Percentiles rank a stretch among this genome's conserved stretches.
Conservation (phyloP, 441 rosid genomes). For the Manihot esculenta region DNA sequence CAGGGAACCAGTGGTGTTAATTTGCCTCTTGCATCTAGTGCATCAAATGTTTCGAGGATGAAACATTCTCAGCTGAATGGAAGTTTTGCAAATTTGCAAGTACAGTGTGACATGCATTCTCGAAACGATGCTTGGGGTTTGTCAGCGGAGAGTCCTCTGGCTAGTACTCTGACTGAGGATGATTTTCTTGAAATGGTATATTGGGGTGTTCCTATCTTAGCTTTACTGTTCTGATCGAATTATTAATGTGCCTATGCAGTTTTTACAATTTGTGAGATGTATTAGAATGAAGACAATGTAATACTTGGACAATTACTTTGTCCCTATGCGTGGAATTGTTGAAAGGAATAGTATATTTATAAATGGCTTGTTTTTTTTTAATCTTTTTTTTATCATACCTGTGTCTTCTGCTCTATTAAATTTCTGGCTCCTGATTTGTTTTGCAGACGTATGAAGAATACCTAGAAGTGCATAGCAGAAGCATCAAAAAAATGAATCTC, state of each 20-base stretch:
- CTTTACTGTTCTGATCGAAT: slow-evolving; percentile 21
- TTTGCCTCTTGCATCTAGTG: slow-evolving; percentile 36
- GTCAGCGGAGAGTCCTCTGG: slow-evolving; percentile 77
- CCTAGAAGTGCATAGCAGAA: slow-evolving; percentile 76
- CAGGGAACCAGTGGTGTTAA: slow-evolving; percentile 43
- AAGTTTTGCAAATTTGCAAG: slow-evolving; percentile 34
- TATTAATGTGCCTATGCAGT: slow-evolving; percentile 10
- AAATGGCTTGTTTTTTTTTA: too few relatives aligned
- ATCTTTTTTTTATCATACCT: too few relatives aligned
- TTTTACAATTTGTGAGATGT: too few relatives aligned
- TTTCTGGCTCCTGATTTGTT: slow-evolving; percentile 26
- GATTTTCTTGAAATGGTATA: slow-evolving; percentile 94
- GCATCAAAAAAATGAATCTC: slow-evolving; percentile 51
- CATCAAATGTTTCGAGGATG: slow-evolving; percentile 41
- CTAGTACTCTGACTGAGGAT: slow-evolving; percentile 77
- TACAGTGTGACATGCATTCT: slow-evolving; percentile 45
- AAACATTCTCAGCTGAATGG: slow-evolving; percentile 29
- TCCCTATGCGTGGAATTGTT: background rate
- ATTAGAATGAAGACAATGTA: background rate
- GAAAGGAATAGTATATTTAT: background rate
- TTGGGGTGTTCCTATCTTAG: slow-evolving; percentile 25
- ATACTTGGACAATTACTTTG: background rate
- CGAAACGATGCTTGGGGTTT: slow-evolving; percentile 69
- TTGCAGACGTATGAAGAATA: slow-evolving; percentile 96
- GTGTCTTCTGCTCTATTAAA: slow-evolving; percentile 10